These are phyloP conservation scores for Tetraselmis chui DNA, from an alignment of 139 green algal species.

Conservation along the genomic window DNA sequence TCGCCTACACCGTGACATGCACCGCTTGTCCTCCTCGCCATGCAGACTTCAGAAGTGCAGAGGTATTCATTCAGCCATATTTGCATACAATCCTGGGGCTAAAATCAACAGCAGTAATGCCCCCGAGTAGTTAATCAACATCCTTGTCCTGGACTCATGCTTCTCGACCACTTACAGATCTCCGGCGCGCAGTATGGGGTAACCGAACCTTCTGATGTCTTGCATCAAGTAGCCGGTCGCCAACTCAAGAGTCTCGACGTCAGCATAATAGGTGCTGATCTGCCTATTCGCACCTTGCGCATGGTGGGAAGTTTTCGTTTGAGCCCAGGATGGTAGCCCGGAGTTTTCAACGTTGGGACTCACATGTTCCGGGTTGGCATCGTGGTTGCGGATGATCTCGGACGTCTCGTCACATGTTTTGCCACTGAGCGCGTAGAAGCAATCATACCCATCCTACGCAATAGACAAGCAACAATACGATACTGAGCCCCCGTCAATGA, in stretches of 20 bases:
- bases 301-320: background rate
- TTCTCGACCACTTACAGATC: background rate
- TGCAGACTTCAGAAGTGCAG: no score
- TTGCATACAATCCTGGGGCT: no score
- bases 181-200: background rate
- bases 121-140: no score
- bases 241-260: background rate
- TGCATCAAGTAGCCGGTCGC: background rate
- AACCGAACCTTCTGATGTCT: background rate
- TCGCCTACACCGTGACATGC: no score
- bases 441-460: background rate
- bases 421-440: background rate
- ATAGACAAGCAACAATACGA: background rate
- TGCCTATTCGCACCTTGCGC: background rate
- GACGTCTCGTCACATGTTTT: background rate
- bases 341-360: background rate
- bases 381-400: background rate
- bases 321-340: background rate
- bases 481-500: no score
- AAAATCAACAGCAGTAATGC: no score
- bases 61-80: no score
- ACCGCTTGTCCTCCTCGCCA: no score
- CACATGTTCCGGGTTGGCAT: background rate
- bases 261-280: background rate
- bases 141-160: no score